These are phyloP conservation scores for Venturia asperata DNA, from an alignment of 2,329 filamentous ascomycete species.

Conservation along the genomic window DNA sequence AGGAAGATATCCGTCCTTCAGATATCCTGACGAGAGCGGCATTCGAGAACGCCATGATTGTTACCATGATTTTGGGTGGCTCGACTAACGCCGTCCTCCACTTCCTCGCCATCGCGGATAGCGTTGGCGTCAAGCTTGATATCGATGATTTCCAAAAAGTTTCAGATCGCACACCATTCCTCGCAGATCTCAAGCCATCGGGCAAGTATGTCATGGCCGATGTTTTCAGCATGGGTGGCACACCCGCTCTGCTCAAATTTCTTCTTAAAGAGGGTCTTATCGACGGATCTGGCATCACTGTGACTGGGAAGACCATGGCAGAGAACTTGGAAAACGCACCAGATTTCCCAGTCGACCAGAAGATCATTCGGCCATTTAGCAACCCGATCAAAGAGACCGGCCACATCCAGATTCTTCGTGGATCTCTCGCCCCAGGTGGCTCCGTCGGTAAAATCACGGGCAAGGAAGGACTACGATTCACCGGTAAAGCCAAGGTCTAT, in stretches of 20 bases:
- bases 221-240: conserved; percentile 48
- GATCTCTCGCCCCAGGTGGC: conserved; percentile 61
- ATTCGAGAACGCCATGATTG: conserved; percentile 46
- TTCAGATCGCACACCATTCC: conserved; percentile 43
- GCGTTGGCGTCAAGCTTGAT: conserved; percentile 43
- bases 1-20: conserved; percentile 43
- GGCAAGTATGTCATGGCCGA: conserved; percentile 54
- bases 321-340: conserved; percentile 48
- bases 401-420: conserved; percentile 66
- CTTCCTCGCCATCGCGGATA: conserved; percentile 45
- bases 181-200: conserved; percentile 46
- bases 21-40: conserved; percentile 45
- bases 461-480: conserved; percentile 63
- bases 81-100: conserved; percentile 47
- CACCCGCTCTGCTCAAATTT: conserved; percentile 44
- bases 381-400: conserved; percentile 65
- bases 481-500: conserved; percentile 63
- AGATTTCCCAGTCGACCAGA: conserved; percentile 61
- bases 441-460: conserved; percentile 71
- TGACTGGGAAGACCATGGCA: conserved; percentile 44
- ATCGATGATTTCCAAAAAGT: conserved; percentile 47
- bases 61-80: conserved; percentile 45
- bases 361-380: conserved; percentile 61
- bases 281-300: conserved; percentile 43
- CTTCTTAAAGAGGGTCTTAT: conserved; percentile 44